Percentiles rank a stretch among this genome's conserved stretches.
phyloP scores from a whole-genome alignment of 495 filamentous ascomycete genomes.

The Trichodelitschia bisporula region DNA sequence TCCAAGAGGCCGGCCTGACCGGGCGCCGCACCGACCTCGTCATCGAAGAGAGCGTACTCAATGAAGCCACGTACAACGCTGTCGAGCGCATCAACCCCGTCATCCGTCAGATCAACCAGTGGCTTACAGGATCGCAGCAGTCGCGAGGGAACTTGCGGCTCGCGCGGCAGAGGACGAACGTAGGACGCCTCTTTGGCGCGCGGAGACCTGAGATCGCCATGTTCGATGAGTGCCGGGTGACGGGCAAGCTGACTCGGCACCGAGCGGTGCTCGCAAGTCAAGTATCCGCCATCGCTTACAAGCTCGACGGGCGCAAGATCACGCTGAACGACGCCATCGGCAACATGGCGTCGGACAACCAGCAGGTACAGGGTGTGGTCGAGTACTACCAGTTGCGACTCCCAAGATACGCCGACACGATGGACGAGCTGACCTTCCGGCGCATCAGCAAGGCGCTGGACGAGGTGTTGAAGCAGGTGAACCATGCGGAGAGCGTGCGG shows the following conservation, averaged over 20 bases:
- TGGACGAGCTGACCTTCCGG: not conserved
- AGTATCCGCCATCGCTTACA: constrained; percentile 14
- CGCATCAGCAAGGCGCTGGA: constrained; percentile 5
- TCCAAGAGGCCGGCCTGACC: constrained; percentile 6
- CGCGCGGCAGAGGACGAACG: not conserved
- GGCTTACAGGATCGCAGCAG: constrained; percentile 2
- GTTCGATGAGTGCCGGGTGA: constrained; percentile 4
- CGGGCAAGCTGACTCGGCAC: constrained; percentile 10
- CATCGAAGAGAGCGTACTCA: constrained; percentile 9
- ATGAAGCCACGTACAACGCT: constrained; percentile 8
- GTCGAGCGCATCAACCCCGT: constrained; percentile 9
- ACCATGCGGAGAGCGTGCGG: constrained; percentile 6
- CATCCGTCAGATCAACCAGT: constrained; percentile 7
- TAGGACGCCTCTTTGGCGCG: not conserved
- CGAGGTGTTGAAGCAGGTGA: constrained; percentile 3
- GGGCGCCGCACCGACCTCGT: constrained; percentile 9
- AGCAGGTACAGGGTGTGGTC: constrained; percentile 6
- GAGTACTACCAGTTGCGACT: constrained; percentile 5
- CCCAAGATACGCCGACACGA: constrained; percentile 1
- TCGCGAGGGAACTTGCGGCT: constrained; percentile 1
- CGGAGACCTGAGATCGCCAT: constrained; percentile 7
- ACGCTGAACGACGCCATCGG: constrained; percentile 9
- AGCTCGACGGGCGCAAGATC: constrained; percentile 15
- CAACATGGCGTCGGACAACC: constrained; percentile 10
- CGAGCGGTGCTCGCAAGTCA: constrained; percentile 8